phyloP scores from a whole-genome alignment of 2,329 filamentous ascomycete species.

The Aspergillus caelatus region DNA sequence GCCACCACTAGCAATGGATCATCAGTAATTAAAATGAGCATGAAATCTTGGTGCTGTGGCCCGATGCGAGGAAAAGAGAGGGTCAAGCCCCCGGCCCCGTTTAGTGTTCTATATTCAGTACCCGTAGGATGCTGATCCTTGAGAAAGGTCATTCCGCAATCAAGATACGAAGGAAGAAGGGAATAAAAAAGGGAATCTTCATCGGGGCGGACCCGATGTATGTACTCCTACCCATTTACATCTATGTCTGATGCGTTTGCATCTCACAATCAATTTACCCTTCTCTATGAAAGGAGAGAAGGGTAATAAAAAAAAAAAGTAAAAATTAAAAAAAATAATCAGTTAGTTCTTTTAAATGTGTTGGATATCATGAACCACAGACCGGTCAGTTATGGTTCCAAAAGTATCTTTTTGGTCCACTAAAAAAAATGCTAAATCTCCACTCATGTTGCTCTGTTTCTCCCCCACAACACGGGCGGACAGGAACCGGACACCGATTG shows the following conservation, averaged over 20 bases:
- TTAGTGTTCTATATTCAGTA: slow-evolving; percentile 7
- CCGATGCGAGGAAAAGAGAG: not conserved
- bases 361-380: not conserved
- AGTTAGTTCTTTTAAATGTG: not conserved
- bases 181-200: not conserved
- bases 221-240: not conserved
- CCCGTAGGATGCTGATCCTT: slow-evolving; percentile 7
- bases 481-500: not conserved
- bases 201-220: not conserved
- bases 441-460: not conserved
- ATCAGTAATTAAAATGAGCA: not conserved
- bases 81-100: not conserved
- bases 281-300: not conserved
- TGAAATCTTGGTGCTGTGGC: not conserved
- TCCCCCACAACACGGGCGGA: not conserved
- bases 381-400: not conserved
- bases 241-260: not conserved
- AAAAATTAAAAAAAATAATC: too few species aligned
- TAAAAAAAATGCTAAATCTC: not conserved
- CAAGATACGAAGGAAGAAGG: not conserved
- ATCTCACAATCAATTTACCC: not conserved
- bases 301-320: not conserved
- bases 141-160: not conserved
- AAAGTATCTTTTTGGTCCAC: not conserved
- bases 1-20: not conserved